Conservation (phyloP, 2,329 filamentous ascomycete genomes). For the Talaromyces sp. region DNA sequence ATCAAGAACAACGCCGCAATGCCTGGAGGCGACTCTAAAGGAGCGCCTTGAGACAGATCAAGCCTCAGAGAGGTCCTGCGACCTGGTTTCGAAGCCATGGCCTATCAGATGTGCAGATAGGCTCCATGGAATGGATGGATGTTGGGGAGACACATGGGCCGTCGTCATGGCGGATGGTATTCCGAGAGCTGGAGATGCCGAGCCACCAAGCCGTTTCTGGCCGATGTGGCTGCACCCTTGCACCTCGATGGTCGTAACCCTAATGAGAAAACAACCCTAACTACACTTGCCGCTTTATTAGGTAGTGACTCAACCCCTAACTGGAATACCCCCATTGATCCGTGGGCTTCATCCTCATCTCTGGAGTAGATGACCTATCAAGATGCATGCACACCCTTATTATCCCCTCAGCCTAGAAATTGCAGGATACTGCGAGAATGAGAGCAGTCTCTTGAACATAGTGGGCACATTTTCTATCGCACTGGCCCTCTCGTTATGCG, state of each 20-base stretch:
- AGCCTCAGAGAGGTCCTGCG: slow-evolving; percentile 32
- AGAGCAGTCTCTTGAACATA: slow-evolving; percentile 56
- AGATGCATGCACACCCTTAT: slow-evolving; percentile 58
- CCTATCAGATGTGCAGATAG: slow-evolving; percentile 17
- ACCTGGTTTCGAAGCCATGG: slow-evolving; percentile 31
- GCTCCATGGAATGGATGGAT: slow-evolving; percentile 24
- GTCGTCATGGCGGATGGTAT: slow-evolving; percentile 6
- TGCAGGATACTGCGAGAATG: slow-evolving; percentile 63
- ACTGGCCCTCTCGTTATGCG: slow-evolving; percentile 55
- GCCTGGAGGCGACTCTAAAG: slow-evolving; percentile 40
- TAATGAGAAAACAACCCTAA: neutral
- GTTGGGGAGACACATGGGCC: neutral
- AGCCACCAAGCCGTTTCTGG: slow-evolving; percentile 8
- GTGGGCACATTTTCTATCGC: slow-evolving; percentile 58
- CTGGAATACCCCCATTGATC: neutral
- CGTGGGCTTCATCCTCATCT: neutral
- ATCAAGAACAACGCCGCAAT: slow-evolving; percentile 83
- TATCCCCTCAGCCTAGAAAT: slow-evolving; percentile 64
- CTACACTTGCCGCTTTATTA: neutral
- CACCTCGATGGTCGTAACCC: neutral
- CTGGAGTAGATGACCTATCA: neutral
- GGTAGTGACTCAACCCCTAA: too few species aligned
- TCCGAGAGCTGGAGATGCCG: slow-evolving; percentile 8
- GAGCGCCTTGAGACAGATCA: slow-evolving; percentile 32
- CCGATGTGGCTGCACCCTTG: neutral